Conservation (phyloP, 2,329 filamentous ascomycete species). For the Exophiala spinifera region DNA sequence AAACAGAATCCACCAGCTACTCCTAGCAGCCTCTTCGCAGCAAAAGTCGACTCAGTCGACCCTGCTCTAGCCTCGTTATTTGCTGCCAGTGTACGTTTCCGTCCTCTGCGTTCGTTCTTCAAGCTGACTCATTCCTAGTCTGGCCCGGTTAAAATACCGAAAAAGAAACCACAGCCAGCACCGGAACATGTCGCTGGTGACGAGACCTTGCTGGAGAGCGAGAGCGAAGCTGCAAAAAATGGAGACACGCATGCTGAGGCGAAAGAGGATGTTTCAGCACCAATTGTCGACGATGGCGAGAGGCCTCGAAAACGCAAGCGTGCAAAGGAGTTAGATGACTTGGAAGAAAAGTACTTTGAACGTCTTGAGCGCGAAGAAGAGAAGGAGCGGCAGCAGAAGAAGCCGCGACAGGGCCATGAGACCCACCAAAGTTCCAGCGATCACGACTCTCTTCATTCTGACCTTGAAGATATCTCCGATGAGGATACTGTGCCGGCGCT, state of each 20-base stretch:
- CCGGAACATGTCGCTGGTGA: not conserved
- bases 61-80: conserved; percentile 69
- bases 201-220: conserved; percentile 24
- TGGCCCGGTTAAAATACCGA: conserved; percentile 37
- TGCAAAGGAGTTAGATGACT: conserved; percentile 25
- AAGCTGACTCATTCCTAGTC: conserved; percentile 24
- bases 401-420: conserved; percentile 36
- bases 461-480: conserved; percentile 26
- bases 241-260: too few relatives aligned
- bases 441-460: conserved; percentile 32
- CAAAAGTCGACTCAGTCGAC: conserved; percentile 55
- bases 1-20: not conserved
- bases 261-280: too few relatives aligned
- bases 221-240: not conserved
- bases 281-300: not conserved
- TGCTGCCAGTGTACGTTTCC: conserved; percentile 63
- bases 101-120: not conserved
- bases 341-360: conserved; percentile 27
- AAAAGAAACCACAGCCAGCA: conserved; percentile 32
- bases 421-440: conserved; percentile 36
- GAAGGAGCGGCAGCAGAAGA: conserved; percentile 30
- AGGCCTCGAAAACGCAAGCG: conserved; percentile 37
- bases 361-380: conserved; percentile 28
- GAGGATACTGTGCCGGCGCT: conserved; percentile 25
- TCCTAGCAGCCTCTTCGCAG: not conserved